Percentiles rank a stretch among this genome's conserved stretches.
Conservation (phyloP, 2,329 filamentous ascomycete species). For the Penicillium janthinellum region DNA sequence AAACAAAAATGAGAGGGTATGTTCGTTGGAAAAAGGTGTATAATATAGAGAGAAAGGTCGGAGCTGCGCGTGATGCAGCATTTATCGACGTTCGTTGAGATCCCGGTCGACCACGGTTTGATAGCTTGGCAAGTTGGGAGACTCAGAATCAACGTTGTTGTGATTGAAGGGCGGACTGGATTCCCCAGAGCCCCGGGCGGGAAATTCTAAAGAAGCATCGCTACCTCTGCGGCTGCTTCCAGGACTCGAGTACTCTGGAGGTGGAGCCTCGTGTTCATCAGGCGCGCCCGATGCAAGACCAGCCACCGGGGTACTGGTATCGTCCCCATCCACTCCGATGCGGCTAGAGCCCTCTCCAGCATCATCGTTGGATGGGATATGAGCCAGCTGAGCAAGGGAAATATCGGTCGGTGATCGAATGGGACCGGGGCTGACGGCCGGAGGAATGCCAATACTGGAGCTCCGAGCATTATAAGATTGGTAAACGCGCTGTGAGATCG, state of each 20-base stretch:
- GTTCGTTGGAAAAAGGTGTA: slow-evolving; percentile 13
- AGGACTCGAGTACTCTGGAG: slow-evolving; percentile 58
- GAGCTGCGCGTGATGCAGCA: not conserved
- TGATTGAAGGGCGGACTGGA: not conserved
- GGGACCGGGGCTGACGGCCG: slow-evolving; percentile 84
- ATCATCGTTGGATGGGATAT: slow-evolving; percentile 66
- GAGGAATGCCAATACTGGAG: slow-evolving; percentile 71
- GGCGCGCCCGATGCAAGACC: slow-evolving; percentile 33
- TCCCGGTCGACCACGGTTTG: slow-evolving; percentile 23
- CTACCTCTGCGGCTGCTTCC: slow-evolving; percentile 59
- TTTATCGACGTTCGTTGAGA: slow-evolving; percentile 8
- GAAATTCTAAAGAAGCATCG: slow-evolving; percentile 48
- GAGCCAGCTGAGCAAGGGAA: slow-evolving; percentile 82
- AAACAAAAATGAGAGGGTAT: slow-evolving; percentile 11
- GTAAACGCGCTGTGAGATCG: slow-evolving; percentile 43
- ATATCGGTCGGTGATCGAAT: slow-evolving; percentile 93
- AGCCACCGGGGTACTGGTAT: slow-evolving; percentile 1
- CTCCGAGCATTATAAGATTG: slow-evolving; percentile 72
- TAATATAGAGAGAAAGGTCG: not conserved
- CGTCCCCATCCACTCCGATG: slow-evolving; percentile 30
- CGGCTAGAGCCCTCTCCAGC: slow-evolving; percentile 71
- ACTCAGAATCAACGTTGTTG: slow-evolving; percentile 2
- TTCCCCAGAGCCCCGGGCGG: slow-evolving; percentile 8
- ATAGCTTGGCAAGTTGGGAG: slow-evolving; percentile 23
- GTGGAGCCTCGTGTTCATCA: slow-evolving; percentile 33